Conservation (phyloP, 2,329 filamentous ascomycete genomes). For the Blastomyces gilchristii region DNA sequence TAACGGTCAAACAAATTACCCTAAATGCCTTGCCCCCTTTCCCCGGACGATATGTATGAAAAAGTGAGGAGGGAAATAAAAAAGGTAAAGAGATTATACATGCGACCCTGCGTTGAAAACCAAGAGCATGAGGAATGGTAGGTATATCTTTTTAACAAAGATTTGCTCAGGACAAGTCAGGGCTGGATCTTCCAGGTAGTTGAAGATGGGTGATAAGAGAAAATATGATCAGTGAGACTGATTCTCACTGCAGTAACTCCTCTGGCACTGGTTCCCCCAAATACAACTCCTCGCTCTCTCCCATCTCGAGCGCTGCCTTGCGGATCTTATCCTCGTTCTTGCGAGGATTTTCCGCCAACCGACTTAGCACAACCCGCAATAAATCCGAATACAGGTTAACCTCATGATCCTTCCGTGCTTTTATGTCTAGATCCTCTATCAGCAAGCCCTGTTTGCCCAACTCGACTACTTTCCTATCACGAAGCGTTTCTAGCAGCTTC, state of each 20-base stretch:
- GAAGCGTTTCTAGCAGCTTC: conserved; percentile 37
- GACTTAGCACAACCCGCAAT: conserved; percentile 32
- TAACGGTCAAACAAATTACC: neutral
- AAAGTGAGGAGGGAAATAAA: neutral
- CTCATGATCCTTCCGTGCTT: conserved; percentile 31
- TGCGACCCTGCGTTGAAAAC: neutral
- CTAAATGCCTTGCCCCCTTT: too few relatives aligned
- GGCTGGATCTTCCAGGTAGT: neutral
- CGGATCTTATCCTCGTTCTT: conserved; percentile 27
- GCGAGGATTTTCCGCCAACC: conserved; percentile 21
- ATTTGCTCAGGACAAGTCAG: neutral
- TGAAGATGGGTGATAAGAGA: neutral
- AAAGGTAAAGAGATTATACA: neutral
- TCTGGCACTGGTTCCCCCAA: conserved; percentile 19
- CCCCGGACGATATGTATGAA: neutral
- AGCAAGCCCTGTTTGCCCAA: conserved; percentile 25
- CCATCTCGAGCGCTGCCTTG: conserved; percentile 31
- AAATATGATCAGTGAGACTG: neutral
- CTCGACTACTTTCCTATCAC: conserved; percentile 27
- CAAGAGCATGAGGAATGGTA: neutral
- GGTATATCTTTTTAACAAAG: neutral
- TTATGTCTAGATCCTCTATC: conserved; percentile 28
- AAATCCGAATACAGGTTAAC: conserved; percentile 36
- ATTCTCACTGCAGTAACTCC: neutral
- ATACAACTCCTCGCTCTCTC: conserved; percentile 22